Evolutionary conservation across 352 stramenopile genomes (phyloP).

Genomic region (Phytophthora citricola): DNA sequence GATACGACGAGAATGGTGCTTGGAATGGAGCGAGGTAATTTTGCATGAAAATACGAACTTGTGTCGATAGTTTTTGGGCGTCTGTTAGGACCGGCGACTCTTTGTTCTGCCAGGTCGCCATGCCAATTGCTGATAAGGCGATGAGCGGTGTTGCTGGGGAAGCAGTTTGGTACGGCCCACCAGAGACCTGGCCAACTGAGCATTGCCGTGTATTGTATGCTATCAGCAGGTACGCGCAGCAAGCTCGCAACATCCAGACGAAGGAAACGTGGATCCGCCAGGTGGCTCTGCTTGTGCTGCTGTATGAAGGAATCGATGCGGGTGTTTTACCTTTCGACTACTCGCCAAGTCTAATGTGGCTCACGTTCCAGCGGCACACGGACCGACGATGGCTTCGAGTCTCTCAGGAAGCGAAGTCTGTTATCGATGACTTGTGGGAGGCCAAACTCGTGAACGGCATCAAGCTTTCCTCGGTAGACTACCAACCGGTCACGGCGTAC

Average conservation of each 20-base stretch:
- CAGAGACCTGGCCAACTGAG: slow-evolving; percentile 85
- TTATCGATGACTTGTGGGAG: slow-evolving; percentile 96
- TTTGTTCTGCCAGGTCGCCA: slow-evolving; percentile 4
- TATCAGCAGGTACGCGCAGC: slow-evolving; percentile 94
- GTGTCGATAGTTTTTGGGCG: slow-evolving; percentile 16
- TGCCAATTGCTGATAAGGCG: not conserved
- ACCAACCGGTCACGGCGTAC: slow-evolving; percentile 96
- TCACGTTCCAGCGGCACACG: slow-evolving; percentile 89
- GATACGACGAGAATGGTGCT: not conserved
- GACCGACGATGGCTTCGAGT: slow-evolving; percentile 90
- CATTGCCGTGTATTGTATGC: slow-evolving; percentile 96
- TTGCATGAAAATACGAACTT: slow-evolving; percentile 30
- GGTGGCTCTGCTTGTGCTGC: slow-evolving; percentile 93
- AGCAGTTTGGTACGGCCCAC: slow-evolving; percentile 60
- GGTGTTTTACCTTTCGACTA: slow-evolving; percentile 97
- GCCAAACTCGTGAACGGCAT: slow-evolving; percentile 95
- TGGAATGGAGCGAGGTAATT: slow-evolving; percentile 24
- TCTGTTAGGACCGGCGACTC: slow-evolving; percentile 31
- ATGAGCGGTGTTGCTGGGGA: slow-evolving; percentile 23
- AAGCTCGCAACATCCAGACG: slow-evolving; percentile 82
- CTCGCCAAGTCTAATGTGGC: slow-evolving; percentile 91
- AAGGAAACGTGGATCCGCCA: slow-evolving; percentile 96
- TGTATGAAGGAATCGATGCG: slow-evolving; percentile 96
- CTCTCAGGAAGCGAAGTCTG: slow-evolving; percentile 95
- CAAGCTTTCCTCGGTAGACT: slow-evolving; percentile 93